These are phyloP conservation scores for Parastagonospora avenae DNA, from an alignment of 2,329 filamentous ascomycete species.

Conservation along the genomic window DNA sequence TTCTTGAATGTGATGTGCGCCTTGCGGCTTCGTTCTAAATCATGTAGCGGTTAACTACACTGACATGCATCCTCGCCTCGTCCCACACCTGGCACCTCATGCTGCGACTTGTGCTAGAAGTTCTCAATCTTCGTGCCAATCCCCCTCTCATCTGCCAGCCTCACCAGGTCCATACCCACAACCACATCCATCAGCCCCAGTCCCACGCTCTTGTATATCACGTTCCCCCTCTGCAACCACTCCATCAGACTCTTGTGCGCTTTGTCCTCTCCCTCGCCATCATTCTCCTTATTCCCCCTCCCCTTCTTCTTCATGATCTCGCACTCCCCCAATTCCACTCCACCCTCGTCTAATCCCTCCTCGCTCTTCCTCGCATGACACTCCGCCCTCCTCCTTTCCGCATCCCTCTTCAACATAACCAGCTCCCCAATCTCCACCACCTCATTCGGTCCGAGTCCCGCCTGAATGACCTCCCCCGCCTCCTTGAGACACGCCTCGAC, in stretches of 20 bases:
- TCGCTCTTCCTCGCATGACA: slow-evolving; percentile 39
- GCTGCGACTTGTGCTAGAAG: slow-evolving; percentile 39
- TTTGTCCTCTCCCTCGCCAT: slow-evolving; percentile 33
- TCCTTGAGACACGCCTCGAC: slow-evolving; percentile 80
- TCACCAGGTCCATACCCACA: slow-evolving; percentile 63
- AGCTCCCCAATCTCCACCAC: slow-evolving; percentile 89
- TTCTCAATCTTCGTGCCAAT: slow-evolving; percentile 61
- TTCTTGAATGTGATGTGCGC: slow-evolving; percentile 17
- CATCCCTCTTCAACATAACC: slow-evolving; percentile 65
- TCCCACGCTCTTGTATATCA: slow-evolving; percentile 73
- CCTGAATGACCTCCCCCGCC: slow-evolving; percentile 84
- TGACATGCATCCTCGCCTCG: slow-evolving; percentile 6
- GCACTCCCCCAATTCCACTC: slow-evolving; percentile 71
- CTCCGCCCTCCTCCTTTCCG: slow-evolving; percentile 44
- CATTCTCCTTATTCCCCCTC: slow-evolving; percentile 25
- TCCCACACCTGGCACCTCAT: not conserved
- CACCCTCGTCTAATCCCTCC: slow-evolving; percentile 65
- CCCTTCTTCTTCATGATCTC: slow-evolving; percentile 74
- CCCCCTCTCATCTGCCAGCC: slow-evolving; percentile 59
- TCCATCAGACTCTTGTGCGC: slow-evolving; percentile 54
- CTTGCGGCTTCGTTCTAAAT: not conserved
- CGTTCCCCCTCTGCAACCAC: slow-evolving; percentile 67
- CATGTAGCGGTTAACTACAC: slow-evolving; percentile 5
- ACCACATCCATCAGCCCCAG: slow-evolving; percentile 72
- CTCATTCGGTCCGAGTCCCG: slow-evolving; percentile 72